A percentile compares a stretch with the other conserved stretches of the same genome.
These are phyloP conservation scores for Clonostachys rosea DNA, from an alignment of 2,329 filamentous ascomycete genomes.

Conservation along the genomic window DNA sequence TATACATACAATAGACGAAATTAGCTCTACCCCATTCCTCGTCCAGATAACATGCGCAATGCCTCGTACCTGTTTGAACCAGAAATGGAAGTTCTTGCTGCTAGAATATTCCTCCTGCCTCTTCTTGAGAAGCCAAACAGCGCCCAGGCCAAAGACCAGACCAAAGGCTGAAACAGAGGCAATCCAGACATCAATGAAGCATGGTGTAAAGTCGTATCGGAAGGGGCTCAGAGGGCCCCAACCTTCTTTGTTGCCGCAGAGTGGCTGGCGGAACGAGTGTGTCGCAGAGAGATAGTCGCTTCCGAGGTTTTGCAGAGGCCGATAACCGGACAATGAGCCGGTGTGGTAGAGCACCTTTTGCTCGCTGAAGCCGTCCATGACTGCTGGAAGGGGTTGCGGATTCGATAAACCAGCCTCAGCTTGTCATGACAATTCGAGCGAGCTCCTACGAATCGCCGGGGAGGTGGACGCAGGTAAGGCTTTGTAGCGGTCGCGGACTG, in stretches of 20 bases:
- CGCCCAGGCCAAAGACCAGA: constrained; percentile 69
- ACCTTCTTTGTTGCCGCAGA: constrained; percentile 87
- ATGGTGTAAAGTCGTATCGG: constrained; percentile 93
- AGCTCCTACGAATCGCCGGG: too few relatives aligned
- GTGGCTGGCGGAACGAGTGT: constrained; percentile 53
- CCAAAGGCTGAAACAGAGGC: constrained; percentile 74
- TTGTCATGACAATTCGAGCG: too few relatives aligned
- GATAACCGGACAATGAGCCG: constrained; percentile 58
- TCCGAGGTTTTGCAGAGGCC: constrained; percentile 44
- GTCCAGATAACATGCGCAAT: background rate
- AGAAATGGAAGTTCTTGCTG: constrained; percentile 87
- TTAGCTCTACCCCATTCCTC: background rate
- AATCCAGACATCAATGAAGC: constrained; percentile 92
- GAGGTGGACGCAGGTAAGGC: too few relatives aligned
- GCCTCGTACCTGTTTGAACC: constrained; percentile 71
- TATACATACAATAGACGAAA: constrained; percentile 11
- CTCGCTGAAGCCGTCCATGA: constrained; percentile 20
- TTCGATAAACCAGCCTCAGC: too few relatives aligned
- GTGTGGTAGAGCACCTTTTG: constrained; percentile 48
- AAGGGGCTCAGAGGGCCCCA: constrained; percentile 90
- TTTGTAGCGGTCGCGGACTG: too few relatives aligned
- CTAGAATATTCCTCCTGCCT: constrained; percentile 62
- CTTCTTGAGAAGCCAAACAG: constrained; percentile 74
- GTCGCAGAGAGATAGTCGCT: constrained; percentile 56
- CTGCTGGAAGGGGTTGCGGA: constrained; percentile 2